Percentiles rank a stretch among this genome's conserved stretches.
Conservation (phyloP, 495 filamentous ascomycete species). For the Tuber aestivum region DNA sequence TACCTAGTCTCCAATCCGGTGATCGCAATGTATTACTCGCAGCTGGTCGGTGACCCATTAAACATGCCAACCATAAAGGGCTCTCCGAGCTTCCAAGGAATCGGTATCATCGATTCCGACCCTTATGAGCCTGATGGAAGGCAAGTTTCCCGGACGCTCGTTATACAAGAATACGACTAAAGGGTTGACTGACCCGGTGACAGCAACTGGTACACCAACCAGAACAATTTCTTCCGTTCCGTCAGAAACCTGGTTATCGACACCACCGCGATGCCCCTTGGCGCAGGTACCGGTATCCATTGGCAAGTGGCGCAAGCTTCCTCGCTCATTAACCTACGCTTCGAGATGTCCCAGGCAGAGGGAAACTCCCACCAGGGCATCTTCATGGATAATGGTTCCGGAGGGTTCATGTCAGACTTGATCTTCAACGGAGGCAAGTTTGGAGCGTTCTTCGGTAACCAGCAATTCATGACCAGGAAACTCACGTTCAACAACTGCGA, state of each 20-base stretch:
- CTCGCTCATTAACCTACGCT: conserved; percentile 80
- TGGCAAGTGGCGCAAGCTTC: conserved; percentile 98
- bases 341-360: conserved; percentile 75
- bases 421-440: conserved; percentile 81
- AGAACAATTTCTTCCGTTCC: conserved; percentile 98
- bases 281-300: conserved; percentile 73
- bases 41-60: conserved; percentile 67
- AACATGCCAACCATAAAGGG: conserved; percentile 73
- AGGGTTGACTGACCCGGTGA: neutral
- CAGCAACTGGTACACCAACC: conserved; percentile 68
- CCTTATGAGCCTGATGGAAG: conserved; percentile 64
- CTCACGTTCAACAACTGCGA: conserved; percentile 81
- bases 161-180: neutral
- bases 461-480: conserved; percentile 93
- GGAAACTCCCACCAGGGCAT: conserved; percentile 80
- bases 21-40: conserved; percentile 70
- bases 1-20: conserved; percentile 66
- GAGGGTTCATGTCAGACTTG: conserved; percentile 82
- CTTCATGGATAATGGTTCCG: conserved; percentile 95
- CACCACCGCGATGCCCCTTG: conserved; percentile 61
- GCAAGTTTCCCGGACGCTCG: neutral
- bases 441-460: conserved; percentile 82
- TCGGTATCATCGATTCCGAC: conserved; percentile 84
- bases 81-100: conserved; percentile 63
- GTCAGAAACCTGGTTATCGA: conserved; percentile 94